Conservation (phyloP, 2,329 filamentous ascomycete genomes). For the Trichophyton simii region DNA sequence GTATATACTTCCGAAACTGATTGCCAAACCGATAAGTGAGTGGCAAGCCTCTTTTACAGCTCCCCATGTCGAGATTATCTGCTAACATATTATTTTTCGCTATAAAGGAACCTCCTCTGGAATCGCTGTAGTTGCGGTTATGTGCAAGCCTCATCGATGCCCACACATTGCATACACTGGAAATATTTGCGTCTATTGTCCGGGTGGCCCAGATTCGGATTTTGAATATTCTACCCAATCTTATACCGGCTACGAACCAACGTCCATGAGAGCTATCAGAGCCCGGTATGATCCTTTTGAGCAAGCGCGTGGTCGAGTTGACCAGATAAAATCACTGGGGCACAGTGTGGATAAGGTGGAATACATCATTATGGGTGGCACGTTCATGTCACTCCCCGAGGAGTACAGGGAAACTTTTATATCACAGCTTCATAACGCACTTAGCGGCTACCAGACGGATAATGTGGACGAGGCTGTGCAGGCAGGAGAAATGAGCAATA, state of each 20-base stretch:
- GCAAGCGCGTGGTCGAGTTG: constrained; percentile 86
- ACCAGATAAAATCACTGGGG: constrained; percentile 88
- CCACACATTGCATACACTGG: constrained; percentile 97
- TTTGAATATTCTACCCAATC: constrained; percentile 99
- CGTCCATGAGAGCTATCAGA: constrained; percentile 94
- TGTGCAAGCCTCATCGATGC: constrained; percentile 98
- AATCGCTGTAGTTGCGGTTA: constrained; percentile 95
- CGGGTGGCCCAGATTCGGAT: constrained; percentile 91
- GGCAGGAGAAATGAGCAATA: constrained; percentile 89
- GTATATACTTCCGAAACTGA: constrained; percentile 89
- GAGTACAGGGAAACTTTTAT: constrained; percentile 90
- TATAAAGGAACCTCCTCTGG: constrained; percentile 75
- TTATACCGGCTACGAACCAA: constrained; percentile 96
- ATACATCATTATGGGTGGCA: constrained; percentile 99
- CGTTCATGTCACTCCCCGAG: constrained; percentile 90
- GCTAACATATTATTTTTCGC: not conserved
- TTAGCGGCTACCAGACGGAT: constrained; percentile 87
- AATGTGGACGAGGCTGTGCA: constrained; percentile 92
- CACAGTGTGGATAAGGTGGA: constrained; percentile 98
- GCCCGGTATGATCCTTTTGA: constrained; percentile 97
- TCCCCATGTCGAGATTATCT: not conserved
- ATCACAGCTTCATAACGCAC: constrained; percentile 86
- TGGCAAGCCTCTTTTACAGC: constrained; percentile 11
- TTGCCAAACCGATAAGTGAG: constrained; percentile 87
- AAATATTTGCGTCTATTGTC: constrained; percentile 98